Evolutionary conservation across 768 basidiomycete genomes (phyloP).

Genomic region (Podaxis carcinomalis): DNA sequence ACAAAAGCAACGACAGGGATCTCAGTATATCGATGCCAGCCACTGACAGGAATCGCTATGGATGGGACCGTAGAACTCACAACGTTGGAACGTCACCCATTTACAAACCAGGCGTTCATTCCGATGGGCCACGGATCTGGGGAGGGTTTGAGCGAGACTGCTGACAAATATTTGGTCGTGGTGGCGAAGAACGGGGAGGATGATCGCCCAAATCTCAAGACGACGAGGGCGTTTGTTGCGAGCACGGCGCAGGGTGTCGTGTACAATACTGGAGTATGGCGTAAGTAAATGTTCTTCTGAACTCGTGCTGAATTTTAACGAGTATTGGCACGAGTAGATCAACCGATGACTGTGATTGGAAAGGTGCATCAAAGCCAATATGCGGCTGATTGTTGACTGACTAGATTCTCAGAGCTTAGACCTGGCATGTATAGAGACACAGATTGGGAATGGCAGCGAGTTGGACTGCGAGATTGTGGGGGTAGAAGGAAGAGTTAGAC

Average conservation of each 20-base stretch:
- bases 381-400: constrained; percentile 16
- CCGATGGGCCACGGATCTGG: constrained; percentile 75
- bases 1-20: constrained; percentile 60
- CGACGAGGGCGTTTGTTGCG: constrained; percentile 79
- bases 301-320: constrained; percentile 2
- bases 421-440: constrained; percentile 89
- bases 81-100: constrained; percentile 85
- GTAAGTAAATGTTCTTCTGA: constrained; percentile 45
- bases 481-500: constrained; percentile 29
- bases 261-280: constrained; percentile 85
- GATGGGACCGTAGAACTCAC: constrained; percentile 55
- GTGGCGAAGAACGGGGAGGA: constrained; percentile 78
- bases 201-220: constrained; percentile 72
- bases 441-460: constrained; percentile 73
- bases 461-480: constrained; percentile 87
- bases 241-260: constrained; percentile 79
- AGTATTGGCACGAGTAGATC: constrained; percentile 48
- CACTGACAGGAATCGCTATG: constrained; percentile 36
- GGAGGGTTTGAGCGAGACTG: constrained; percentile 45
- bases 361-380: constrained; percentile 40
- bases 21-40: constrained; percentile 82
- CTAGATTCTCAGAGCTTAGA: constrained; percentile 54
- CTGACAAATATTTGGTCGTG: constrained; percentile 71
- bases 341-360: constrained; percentile 83
- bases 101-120: constrained; percentile 89